These are phyloP conservation scores for Hypoxylon sp. DNA, from an alignment of 2,329 filamentous ascomycete genomes.

Conservation along the genomic window DNA sequence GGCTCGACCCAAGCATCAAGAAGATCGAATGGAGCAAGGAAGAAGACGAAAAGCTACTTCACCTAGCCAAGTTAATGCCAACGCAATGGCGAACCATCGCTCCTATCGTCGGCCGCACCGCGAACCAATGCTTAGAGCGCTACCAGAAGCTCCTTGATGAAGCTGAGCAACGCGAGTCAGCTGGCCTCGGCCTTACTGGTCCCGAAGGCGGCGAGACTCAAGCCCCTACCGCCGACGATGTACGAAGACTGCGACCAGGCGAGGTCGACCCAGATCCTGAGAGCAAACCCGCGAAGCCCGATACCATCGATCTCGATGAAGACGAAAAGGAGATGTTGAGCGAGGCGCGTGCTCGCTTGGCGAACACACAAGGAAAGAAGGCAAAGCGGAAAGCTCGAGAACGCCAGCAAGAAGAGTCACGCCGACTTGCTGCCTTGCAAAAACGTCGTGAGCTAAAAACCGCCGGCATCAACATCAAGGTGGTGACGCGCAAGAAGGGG, in stretches of 20 bases:
- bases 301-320: constrained; percentile 98
- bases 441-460: constrained; percentile 97
- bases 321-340: constrained; percentile 99
- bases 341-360: constrained; percentile 94
- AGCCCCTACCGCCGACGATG: constrained; percentile 92
- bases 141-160: constrained; percentile 98
- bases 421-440: constrained; percentile 89
- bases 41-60: constrained; percentile 96
- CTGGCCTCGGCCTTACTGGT: constrained; percentile 85
- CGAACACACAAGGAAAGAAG: constrained; percentile 99
- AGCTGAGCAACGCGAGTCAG: constrained; percentile 88
- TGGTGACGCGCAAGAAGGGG: constrained; percentile 90
- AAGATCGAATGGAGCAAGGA: constrained; percentile 99
- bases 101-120: constrained; percentile 94
- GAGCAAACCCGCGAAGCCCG: constrained; percentile 93
- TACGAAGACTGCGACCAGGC: constrained; percentile 87
- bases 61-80: constrained; percentile 97
- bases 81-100: constrained; percentile 99
- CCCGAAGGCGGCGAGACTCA: constrained; percentile 88
- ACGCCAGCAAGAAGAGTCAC: constrained; percentile 93
- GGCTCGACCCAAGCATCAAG: constrained; percentile 96
- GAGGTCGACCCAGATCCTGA: constrained; percentile 98
- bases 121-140: constrained; percentile 95
- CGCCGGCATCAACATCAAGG: constrained; percentile 98
- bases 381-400: constrained; percentile 98